Evolutionary conservation across 2,329 filamentous ascomycete species (phyloP).

Genomic region (Boeremia exigua): DNA sequence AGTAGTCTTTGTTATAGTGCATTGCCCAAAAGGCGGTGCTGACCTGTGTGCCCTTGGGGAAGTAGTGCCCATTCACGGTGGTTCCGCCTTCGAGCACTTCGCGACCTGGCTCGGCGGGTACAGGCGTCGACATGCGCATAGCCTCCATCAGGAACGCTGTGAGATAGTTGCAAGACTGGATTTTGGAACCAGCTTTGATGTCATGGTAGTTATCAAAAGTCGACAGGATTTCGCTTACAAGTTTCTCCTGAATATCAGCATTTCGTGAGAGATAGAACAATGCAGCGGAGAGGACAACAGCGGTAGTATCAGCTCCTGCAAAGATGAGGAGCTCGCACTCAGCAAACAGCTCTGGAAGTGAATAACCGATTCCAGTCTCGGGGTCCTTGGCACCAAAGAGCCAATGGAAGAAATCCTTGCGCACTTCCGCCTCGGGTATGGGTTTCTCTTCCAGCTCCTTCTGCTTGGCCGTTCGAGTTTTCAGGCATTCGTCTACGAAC

Average conservation of each 20-base stretch:
- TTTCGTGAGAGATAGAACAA: constrained; percentile 22
- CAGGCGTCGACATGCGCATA: constrained; percentile 24
- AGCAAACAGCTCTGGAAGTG: constrained; percentile 46
- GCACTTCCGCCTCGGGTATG: constrained; percentile 5
- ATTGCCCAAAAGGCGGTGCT: constrained; percentile 26
- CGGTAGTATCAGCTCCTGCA: constrained; percentile 25
- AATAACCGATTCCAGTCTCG: constrained; percentile 43
- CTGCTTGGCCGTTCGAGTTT: constrained; percentile 8
- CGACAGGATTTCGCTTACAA: constrained; percentile 15
- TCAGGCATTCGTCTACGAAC: constrained; percentile 18
- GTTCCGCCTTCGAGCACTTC: constrained; percentile 26
- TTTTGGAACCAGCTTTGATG: constrained; percentile 14
- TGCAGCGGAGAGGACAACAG: constrained; percentile 15
- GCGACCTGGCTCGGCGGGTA: constrained; percentile 20
- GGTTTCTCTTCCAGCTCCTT: constrained; percentile 9
- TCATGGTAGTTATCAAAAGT: constrained; percentile 20
- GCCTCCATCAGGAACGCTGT: constrained; percentile 23
- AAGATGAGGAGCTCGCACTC: constrained; percentile 24
- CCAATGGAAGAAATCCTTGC: constrained; percentile 52
- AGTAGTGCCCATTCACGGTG: constrained; percentile 19
- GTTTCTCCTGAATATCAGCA: constrained; percentile 5
- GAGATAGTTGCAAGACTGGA: constrained; percentile 22
- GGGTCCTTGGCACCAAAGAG: constrained; percentile 50
- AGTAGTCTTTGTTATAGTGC: constrained; percentile 26
- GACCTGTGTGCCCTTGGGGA: constrained; percentile 28